Percentiles rank a stretch among this genome's conserved stretches.
These are phyloP conservation scores for Zizania latifolia DNA, from an alignment of 176 grass and related monocot species.

Conservation along the genomic window DNA sequence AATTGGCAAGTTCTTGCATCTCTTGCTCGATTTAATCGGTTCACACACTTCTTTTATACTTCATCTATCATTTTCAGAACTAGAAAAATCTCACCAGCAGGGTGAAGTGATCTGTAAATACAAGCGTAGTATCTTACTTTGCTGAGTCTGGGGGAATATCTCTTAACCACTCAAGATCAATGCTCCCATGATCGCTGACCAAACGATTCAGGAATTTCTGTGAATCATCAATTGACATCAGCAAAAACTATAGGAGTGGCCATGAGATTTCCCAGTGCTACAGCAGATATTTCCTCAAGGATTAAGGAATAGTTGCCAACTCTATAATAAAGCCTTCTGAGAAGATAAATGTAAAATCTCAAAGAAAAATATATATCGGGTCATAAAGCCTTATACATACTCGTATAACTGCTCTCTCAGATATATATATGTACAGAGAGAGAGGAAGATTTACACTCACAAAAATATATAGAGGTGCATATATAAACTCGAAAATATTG, in stretches of 20 bases:
- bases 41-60: neutral
- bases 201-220: conserved; percentile 85
- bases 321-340: neutral
- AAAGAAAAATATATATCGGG: neutral
- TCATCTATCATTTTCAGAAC: conserved; percentile 1
- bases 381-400: neutral
- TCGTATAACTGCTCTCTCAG: neutral
- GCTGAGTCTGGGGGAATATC: conserved; percentile 56
- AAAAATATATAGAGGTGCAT: conserved; percentile 1
- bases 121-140: conserved; percentile 58
- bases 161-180: conserved; percentile 97
- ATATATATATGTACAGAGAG: no score
- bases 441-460: neutral
- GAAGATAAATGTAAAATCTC: neutral
- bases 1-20: neutral
- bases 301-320: neutral
- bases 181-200: conserved; percentile 81
- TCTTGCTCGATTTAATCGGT: conserved; percentile 2
- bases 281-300: neutral
- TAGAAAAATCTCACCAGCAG: conserved; percentile 15
- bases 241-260: conserved; percentile 1
- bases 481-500: conserved; percentile 8
- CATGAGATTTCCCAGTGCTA: conserved; percentile 12
- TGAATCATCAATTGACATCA: conserved; percentile 34
- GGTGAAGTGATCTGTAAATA: conserved; percentile 16